Conservation (phyloP, 2,329 filamentous ascomycete genomes). For the Lachnellula cervina region DNA sequence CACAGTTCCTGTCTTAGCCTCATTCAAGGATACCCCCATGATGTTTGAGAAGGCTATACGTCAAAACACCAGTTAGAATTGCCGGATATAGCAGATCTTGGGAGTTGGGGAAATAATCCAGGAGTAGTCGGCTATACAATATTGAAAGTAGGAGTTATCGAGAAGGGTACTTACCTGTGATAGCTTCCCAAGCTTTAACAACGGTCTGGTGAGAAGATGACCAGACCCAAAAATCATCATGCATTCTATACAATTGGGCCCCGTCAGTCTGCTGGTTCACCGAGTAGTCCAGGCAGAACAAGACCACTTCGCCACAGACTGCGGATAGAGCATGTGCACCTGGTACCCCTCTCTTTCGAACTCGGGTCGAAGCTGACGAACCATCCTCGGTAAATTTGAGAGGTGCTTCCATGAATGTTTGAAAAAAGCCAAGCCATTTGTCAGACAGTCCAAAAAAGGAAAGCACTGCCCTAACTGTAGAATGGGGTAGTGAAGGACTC, state of each 20-base stretch:
- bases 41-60: constrained; percentile 42
- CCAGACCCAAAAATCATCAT: constrained; percentile 68
- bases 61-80: too few species aligned
- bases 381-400: constrained; percentile 53
- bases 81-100: too few species aligned
- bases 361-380: constrained; percentile 36
- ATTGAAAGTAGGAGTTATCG: too few species aligned
- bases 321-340: constrained; percentile 55
- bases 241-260: constrained; percentile 52
- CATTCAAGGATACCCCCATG: constrained; percentile 55
- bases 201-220: constrained; percentile 45
- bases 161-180: constrained; percentile 32
- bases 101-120: too few species aligned
- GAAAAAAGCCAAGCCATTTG: constrained; percentile 55
- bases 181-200: constrained; percentile 54
- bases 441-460: constrained; percentile 55
- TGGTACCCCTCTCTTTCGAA: constrained; percentile 53
- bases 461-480: constrained; percentile 51
- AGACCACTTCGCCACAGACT: constrained; percentile 52
- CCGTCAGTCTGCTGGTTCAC: constrained; percentile 55
- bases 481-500: constrained; percentile 54
- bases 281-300: constrained; percentile 63
- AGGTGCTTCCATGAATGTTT: constrained; percentile 53
- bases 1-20: constrained; percentile 51
- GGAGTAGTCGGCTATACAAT: too few species aligned